Evolutionary conservation across 176 grass and related monocot genomes (phyloP).

Genomic region (Otatea glauca): DNA sequence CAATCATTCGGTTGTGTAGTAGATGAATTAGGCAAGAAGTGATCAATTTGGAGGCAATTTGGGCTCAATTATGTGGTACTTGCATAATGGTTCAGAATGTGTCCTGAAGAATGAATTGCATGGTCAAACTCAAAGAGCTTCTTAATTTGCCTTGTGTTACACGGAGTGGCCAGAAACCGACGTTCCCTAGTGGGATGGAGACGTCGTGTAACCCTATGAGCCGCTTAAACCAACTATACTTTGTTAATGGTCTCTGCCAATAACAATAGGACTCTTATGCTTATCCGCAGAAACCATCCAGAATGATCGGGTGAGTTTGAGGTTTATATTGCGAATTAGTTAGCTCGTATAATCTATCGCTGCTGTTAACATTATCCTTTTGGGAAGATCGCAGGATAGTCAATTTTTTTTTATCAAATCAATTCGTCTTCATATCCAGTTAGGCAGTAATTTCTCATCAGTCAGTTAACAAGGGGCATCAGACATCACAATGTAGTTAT

Average conservation of each 20-base stretch:
- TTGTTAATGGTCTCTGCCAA: constrained; percentile 30
- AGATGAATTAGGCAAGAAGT: neutral
- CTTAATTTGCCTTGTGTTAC: constrained; percentile 14
- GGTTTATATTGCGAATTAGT: neutral
- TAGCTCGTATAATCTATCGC: neutral
- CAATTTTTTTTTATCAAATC: neutral
- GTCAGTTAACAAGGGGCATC: neutral
- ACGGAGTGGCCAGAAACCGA: neutral
- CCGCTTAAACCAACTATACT: neutral
- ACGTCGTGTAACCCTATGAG: neutral
- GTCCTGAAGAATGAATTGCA: constrained; percentile 21
- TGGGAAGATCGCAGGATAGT: neutral
- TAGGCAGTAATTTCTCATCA: neutral
- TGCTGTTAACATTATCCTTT: neutral
- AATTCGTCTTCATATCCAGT: neutral
- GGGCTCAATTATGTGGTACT: neutral
- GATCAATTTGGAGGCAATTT: constrained; percentile 5
- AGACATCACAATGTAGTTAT: neutral
- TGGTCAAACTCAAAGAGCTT: constrained; percentile 27
- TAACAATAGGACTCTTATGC: neutral
- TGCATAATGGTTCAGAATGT: neutral
- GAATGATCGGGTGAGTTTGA: neutral
- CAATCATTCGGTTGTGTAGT: neutral
- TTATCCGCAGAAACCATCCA: constrained; percentile 10
- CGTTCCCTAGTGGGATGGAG: constrained; percentile 15